Percentiles rank a stretch among this genome's conserved stretches.
phyloP scores from a whole-genome alignment of 352 stramenopile genomes.

The Globisporangium acanthophoron region DNA sequence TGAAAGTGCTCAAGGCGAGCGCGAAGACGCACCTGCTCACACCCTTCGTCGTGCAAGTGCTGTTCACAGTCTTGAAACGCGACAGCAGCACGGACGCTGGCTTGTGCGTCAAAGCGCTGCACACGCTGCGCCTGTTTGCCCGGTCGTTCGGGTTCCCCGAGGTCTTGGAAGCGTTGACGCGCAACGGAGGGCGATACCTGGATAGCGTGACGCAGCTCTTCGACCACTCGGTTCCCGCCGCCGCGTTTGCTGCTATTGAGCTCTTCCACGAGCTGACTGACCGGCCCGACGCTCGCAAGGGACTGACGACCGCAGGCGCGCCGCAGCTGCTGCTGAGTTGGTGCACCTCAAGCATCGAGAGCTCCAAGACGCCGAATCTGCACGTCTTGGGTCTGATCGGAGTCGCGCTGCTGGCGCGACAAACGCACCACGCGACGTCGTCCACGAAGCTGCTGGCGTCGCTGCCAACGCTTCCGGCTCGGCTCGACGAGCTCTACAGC shows the following conservation, averaged over 20 bases:
- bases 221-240: constrained; percentile 17
- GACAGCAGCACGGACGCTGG: background rate
- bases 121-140: constrained; percentile 30
- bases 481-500: constrained; percentile 40
- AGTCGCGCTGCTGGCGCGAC: constrained; percentile 40
- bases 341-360: constrained; percentile 26
- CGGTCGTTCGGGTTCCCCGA: constrained; percentile 43
- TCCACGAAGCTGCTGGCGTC: constrained; percentile 20
- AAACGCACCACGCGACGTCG: constrained; percentile 20
- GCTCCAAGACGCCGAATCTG: constrained; percentile 14
- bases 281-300: constrained; percentile 41
- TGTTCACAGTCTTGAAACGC: constrained; percentile 8
- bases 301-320: constrained; percentile 58
- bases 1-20: constrained; percentile 2
- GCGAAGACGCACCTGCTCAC: constrained; percentile 6
- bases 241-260: constrained; percentile 34
- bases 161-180: constrained; percentile 52
- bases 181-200: constrained; percentile 42
- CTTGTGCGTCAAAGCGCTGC: constrained; percentile 36
- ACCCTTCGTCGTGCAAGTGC: constrained; percentile 2
- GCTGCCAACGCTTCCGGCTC: constrained; percentile 22
- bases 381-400: constrained; percentile 51
- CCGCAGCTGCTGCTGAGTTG: constrained; percentile 39
- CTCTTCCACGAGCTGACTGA: constrained; percentile 61
- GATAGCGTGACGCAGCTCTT: constrained; percentile 45